Evolutionary conservation across 164 flowering plant species (phyloP).

Genomic region (Akebia trifoliata): DNA sequence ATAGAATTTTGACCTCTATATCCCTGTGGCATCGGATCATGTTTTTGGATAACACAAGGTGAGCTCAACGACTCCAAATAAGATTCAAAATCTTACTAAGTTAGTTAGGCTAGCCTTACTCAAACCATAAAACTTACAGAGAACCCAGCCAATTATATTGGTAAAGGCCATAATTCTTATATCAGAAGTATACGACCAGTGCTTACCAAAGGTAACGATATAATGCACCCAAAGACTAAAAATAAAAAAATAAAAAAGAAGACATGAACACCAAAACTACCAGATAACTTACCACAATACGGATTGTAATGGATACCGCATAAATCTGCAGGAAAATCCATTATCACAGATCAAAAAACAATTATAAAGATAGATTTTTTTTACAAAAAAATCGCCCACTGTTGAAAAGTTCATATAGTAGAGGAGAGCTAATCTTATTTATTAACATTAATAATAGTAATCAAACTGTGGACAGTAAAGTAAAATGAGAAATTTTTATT

Average conservation of each 20-base stretch:
- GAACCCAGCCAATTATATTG: background rate
- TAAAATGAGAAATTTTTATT: background rate
- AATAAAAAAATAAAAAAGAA: too few relatives aligned
- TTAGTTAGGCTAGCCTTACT: too few relatives aligned
- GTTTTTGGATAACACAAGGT: too few relatives aligned
- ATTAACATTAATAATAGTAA: too few relatives aligned
- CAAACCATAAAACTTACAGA: background rate
- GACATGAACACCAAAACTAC: background rate
- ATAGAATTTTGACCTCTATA: too few relatives aligned
- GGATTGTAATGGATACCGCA: slow-evolving; percentile 91
- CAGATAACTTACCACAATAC: slow-evolving; percentile 73
- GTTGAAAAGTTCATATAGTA: too few relatives aligned
- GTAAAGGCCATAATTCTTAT: background rate
- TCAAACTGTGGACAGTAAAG: too few relatives aligned
- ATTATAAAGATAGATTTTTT: background rate
- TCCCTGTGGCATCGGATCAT: too few relatives aligned
- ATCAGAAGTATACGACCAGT: slow-evolving; percentile 4
- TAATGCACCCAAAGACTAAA: too few relatives aligned
- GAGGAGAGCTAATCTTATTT: too few relatives aligned
- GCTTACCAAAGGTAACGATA: background rate
- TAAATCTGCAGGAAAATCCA: slow-evolving; percentile 49
- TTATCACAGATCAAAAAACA: background rate
- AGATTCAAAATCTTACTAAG: too few relatives aligned
- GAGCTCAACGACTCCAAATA: too few relatives aligned
- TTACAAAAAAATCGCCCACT: slow-evolving; percentile 42